A percentile compares a stretch with the other conserved stretches of the same genome.
These are phyloP conservation scores for Diaporthe sp. DNA, from an alignment of 2,329 filamentous ascomycete species.

Conservation along the genomic window DNA sequence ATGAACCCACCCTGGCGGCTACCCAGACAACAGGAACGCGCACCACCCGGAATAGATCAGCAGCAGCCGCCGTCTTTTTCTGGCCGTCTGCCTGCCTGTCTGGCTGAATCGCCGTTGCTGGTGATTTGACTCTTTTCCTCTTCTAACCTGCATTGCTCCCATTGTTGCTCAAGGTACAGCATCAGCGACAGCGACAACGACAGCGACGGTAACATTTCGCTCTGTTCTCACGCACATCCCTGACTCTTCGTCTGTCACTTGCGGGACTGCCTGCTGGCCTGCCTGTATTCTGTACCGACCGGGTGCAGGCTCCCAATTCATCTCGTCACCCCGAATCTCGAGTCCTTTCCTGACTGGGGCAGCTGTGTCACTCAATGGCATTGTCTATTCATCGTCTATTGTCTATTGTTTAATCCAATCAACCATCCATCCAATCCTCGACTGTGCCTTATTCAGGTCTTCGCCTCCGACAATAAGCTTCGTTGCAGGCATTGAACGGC, in stretches of 20 bases:
- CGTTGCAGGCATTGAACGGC: conserved; percentile 24
- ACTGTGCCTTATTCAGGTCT: conserved; percentile 17
- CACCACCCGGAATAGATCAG: conserved; percentile 25
- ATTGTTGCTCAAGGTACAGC: neutral
- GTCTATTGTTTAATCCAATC: conserved; percentile 22
- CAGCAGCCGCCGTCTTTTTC: neutral
- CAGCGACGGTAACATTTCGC: neutral
- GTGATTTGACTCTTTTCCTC: conserved; percentile 11
- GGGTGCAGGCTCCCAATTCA: neutral
- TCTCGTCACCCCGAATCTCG: neutral
- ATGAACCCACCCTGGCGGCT: conserved; percentile 40
- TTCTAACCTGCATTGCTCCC: conserved; percentile 1
- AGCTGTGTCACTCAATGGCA: neutral
- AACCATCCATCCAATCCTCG: neutral
- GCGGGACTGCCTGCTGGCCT: neutral
- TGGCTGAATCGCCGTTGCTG: neutral
- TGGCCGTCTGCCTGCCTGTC: neutral
- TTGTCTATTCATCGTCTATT: conserved; percentile 14
- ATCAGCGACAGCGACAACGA: neutral
- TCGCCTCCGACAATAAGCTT: conserved; percentile 14
- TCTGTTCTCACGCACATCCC: neutral
- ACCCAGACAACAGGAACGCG: conserved; percentile 25
- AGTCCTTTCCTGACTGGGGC: neutral
- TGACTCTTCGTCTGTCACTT: neutral
- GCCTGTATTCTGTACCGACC: neutral